Evolutionary conservation across 2,329 filamentous ascomycete genomes (phyloP), one percentile per base, ranked within the genome.

Genomic region (Rugonectria rugulosa): DNA sequence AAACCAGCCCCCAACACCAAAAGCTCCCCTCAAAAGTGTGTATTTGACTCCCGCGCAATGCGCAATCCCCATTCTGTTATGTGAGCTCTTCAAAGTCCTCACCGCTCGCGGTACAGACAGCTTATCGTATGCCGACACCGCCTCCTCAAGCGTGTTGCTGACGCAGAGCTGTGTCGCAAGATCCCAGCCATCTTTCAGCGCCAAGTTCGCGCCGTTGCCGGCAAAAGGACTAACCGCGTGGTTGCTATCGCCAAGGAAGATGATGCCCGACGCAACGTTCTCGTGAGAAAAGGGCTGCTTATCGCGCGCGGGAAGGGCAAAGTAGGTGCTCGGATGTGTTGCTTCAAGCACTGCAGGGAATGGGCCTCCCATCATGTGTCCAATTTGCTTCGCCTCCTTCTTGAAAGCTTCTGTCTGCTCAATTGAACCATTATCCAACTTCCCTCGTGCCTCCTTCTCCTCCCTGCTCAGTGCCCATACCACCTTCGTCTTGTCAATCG

Each of bases 211-310:
- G 3, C 78, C 78, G 56, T 75, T 77, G 5, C 77, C 76, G 2
- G 76, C 74, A 64, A 78, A 80, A 1, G 76, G 73, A 34, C 70
- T 77, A 12, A 79, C 73, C 5, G 75, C 75, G 59, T 80, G 77
- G 60, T 80, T 80, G 46, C 71, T 70, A 54, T 80, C 77, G 9
- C 78, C 77, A 15, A 80, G 72, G 48, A 78, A 80, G 17, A 79
- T 58, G 17, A 77, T 65, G 3, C 67, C 56, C 15, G 45, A 31
- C 6, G 50, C 36, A 1, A 23, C 19, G 2, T 45, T 32, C 19
- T 68, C 63, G 49, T 79, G 74, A 3, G 56, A 15, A 48, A 80
- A 77, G 0, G 76, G 75, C 52, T 68, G 55, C 59, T 78, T 79
- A 53, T 80, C 77, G 62, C 67, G 71, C 4, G 73, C 71, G 19